Base-by-base conservation (phyloP, 805 yeast species). In the Kazachstania bromeliacearum region DNA sequence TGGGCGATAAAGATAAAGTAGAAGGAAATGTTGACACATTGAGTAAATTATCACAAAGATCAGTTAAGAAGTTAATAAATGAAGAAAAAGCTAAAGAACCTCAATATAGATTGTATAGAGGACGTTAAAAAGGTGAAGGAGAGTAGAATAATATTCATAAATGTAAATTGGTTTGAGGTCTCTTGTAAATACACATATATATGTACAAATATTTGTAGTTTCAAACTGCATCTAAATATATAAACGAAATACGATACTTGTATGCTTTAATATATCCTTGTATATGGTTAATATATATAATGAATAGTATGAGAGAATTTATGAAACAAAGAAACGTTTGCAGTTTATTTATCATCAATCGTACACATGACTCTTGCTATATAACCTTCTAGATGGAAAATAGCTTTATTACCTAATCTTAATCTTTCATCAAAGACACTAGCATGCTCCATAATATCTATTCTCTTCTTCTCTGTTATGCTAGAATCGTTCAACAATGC, bases 351-450 rank as follows among this genome's bases (percentile, higher is more conserved):
- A n/a, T n/a, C n/a, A n/a, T 81, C 92, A 34, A 82, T 56, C 7
- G 70, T 70, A 28, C 85, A 82, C 96, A 92, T 89, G 2, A 77
- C 75, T 53, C 74, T 79, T 1, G 96, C 96, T 14, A 84, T 73
- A 54, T 85, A 92, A 1, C 97, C 98, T 63, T 92, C 98, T 37
- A 92, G 62, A 61, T 92, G 98, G 60, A 85, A 92, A 9, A 92
- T 89, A 26, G 87, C 84, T 59, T 92, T 92, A 40, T 73, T 73
- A 2, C 97, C 98, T 40, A 82, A 62, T 39, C 87, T 75, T 41
- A 92, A 67, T 39, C 98, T 71, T 50, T 92, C 96, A 53, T 92
- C 98, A 49, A 75, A 79, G 1, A 67, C 52, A 2, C 94, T 72
- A 2, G 81, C 79, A 4, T 75, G 60, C 7, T 71, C 71, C 8